phyloP scores from a whole-genome alignment of 352 stramenopile species.

The Phytophthora quininea region DNA sequence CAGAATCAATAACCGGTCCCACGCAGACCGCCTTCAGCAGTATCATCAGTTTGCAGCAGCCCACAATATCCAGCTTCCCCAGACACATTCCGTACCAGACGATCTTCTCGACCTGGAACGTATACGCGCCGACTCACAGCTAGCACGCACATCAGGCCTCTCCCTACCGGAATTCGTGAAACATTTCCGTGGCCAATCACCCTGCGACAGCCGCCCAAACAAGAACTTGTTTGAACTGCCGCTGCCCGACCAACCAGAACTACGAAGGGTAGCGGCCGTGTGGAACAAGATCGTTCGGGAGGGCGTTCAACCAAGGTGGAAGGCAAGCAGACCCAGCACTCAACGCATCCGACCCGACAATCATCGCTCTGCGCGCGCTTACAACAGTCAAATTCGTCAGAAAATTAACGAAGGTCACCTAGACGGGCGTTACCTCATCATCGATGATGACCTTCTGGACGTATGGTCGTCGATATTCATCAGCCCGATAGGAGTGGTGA shows the following conservation, averaged over 20 bases:
- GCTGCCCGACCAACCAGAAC: not conserved
- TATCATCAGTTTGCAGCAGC: not conserved
- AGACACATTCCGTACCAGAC: not conserved
- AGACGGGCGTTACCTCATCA: slow-evolving; percentile 8
- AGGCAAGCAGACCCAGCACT: not conserved
- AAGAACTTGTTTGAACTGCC: slow-evolving; percentile 14
- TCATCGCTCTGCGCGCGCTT: not conserved
- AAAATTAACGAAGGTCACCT: slow-evolving; percentile 1
- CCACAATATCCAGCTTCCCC: too few species aligned
- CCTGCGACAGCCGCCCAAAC: not conserved
- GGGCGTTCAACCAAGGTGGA: slow-evolving; percentile 1
- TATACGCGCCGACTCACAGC: not conserved
- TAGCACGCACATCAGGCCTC: not conserved
- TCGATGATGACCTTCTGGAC: slow-evolving; percentile 2
- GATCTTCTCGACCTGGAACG: not conserved
- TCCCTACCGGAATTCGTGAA: slow-evolving; percentile 2
- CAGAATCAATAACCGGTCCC: too few species aligned
- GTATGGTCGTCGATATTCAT: slow-evolving; percentile 3
- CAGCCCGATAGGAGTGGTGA: slow-evolving; percentile 1
- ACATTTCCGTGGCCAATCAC: slow-evolving; percentile 4
- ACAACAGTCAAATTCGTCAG: not conserved
- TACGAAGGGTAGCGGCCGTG: not conserved
- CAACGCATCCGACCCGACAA: not conserved
- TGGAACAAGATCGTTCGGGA: slow-evolving; percentile 12
- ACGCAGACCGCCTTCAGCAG: not conserved